Evolutionary conservation across 2,329 filamentous ascomycete genomes (phyloP).

Genomic region (Diaporthe velutina): DNA sequence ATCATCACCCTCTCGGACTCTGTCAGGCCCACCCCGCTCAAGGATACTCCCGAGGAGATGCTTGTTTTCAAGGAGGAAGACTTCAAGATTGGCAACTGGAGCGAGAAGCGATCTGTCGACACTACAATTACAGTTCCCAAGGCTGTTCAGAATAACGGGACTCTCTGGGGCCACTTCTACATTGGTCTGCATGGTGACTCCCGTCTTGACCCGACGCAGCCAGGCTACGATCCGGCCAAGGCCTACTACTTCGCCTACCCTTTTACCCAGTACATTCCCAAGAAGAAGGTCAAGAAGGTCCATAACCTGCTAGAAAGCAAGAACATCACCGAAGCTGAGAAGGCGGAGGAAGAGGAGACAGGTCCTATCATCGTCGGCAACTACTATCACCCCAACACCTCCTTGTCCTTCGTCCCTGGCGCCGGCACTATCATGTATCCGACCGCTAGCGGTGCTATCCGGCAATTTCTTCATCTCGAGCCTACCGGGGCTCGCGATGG

Average conservation of each 20-base stretch:
- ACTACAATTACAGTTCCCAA: constrained; percentile 83
- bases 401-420: constrained; percentile 87
- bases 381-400: constrained; percentile 97
- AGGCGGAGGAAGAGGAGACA: constrained; percentile 63
- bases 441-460: constrained; percentile 78
- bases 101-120: constrained; percentile 82
- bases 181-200: constrained; percentile 79
- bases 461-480: constrained; percentile 85
- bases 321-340: constrained; percentile 57
- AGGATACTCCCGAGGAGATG: constrained; percentile 73
- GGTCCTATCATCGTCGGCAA: constrained; percentile 79
- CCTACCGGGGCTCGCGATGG: constrained; percentile 84
- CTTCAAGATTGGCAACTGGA: constrained; percentile 84
- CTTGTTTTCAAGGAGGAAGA: constrained; percentile 84
- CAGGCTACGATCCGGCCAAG: constrained; percentile 78
- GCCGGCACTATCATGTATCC: constrained; percentile 77
- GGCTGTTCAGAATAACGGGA: constrained; percentile 90
- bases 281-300: constrained; percentile 91
- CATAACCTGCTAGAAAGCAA: constrained; percentile 82
- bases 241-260: constrained; percentile 89
- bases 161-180: constrained; percentile 95
- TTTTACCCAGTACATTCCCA: constrained; percentile 88
- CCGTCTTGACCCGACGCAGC: constrained; percentile 79
- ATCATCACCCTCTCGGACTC: constrained; percentile 86
- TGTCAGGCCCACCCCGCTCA: constrained; percentile 76